Percentiles rank a stretch among this genome's conserved stretches.
These are phyloP conservation scores for Starmera quercuum DNA, from an alignment of 805 yeast genomes.

Conservation along the genomic window DNA sequence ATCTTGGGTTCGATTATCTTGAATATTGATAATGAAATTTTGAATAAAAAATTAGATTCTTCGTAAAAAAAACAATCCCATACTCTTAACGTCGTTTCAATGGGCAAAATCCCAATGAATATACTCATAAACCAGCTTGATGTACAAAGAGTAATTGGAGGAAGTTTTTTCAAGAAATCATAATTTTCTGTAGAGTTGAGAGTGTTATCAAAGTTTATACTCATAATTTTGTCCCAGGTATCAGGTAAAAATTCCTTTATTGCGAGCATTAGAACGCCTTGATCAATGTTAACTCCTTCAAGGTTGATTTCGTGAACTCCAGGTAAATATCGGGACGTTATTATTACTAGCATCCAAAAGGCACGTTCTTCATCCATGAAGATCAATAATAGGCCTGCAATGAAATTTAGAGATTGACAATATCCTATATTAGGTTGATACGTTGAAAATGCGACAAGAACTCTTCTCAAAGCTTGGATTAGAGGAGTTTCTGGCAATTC, in stretches of 20 bases:
- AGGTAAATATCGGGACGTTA: conserved; percentile 79
- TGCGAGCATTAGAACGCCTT: conserved; percentile 87
- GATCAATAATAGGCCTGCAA: conserved; percentile 78
- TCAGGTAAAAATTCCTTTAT: conserved; percentile 77
- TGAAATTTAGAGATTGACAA: conserved; percentile 90
- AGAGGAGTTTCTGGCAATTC: conserved; percentile 46
- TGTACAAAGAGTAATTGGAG: conserved; percentile 88
- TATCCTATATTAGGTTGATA: conserved; percentile 89
- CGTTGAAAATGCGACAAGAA: conserved; percentile 73
- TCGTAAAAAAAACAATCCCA: conserved; percentile 97
- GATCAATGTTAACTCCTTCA: conserved; percentile 94
- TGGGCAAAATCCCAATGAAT: conserved; percentile 86
- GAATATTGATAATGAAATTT: conserved; percentile 73
- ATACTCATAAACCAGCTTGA: conserved; percentile 98
- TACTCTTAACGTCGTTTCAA: conserved; percentile 78
- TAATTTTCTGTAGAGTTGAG: conserved; percentile 17
- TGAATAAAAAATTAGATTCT: conserved; percentile 79
- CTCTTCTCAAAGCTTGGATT: conserved; percentile 69
- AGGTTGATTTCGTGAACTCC: conserved; percentile 85
- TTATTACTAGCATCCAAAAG: conserved; percentile 92
- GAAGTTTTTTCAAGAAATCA: conserved; percentile 63
- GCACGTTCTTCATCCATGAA: conserved; percentile 87
- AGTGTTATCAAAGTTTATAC: conserved; percentile 29
- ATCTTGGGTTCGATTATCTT: conserved; percentile 68
- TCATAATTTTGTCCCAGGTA: conserved; percentile 54